Percentiles rank a stretch among this genome's conserved stretches.
Conservation (phyloP, 164 flowering plant species). For the Pachysandra terminalis region DNA sequence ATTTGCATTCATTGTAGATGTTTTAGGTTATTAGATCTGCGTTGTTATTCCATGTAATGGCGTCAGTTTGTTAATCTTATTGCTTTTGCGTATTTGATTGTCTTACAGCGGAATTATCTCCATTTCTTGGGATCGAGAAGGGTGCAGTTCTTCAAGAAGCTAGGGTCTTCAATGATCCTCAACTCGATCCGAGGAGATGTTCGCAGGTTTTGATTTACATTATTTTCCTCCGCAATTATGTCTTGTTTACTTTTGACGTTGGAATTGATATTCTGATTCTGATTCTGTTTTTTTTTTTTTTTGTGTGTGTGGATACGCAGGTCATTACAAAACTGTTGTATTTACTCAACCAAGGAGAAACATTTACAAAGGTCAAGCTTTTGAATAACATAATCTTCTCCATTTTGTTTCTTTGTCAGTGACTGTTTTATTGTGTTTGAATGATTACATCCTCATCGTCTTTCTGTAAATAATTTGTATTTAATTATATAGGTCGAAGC, state of each 20-base stretch:
- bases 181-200: conserved; percentile 89
- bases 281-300: background rate
- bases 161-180: conserved; percentile 95
- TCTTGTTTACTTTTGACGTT: background rate
- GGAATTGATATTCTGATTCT: background rate
- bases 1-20: background rate
- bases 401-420: background rate
- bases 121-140: conserved; percentile 92
- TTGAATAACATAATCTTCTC: background rate
- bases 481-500: conserved; percentile 64
- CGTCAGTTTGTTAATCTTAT: background rate
- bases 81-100: conserved; percentile 1
- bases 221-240: background rate
- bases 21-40: background rate
- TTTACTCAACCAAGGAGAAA: conserved; percentile 91
- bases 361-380: conserved; percentile 74
- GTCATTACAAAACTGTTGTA: conserved; percentile 94
- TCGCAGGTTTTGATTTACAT: conserved; percentile 58
- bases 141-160: conserved; percentile 99
- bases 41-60: background rate
- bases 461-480: background rate
- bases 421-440: background rate
- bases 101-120: conserved; percentile 78
- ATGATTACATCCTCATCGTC: background rate
- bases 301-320: conserved; percentile 44